Percentiles rank a stretch among this genome's conserved stretches.
phyloP scores from a whole-genome alignment of 1,139 yeast genomes.

The Candida albicans region DNA sequence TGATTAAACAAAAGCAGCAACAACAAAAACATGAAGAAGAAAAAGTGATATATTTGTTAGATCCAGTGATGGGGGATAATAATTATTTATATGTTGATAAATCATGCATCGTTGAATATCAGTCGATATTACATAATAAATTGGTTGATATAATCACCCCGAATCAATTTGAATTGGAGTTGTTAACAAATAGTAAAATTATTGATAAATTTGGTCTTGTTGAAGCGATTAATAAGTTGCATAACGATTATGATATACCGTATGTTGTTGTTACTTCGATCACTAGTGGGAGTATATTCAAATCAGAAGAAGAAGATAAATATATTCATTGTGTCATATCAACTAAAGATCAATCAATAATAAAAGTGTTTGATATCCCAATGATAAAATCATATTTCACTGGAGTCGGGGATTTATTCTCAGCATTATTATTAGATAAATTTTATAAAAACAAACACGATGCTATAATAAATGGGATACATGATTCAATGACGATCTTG shows the following conservation, averaged over 20 bases:
- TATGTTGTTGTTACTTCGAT: constrained; percentile 63
- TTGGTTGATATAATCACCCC: constrained; percentile 77
- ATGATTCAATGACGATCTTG: constrained; percentile 16
- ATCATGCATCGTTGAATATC: constrained; percentile 66
- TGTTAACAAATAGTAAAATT: constrained; percentile 57
- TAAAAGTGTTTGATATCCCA: constrained; percentile 45
- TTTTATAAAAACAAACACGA: constrained; percentile 31
- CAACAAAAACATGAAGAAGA: too few species aligned
- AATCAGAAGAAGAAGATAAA: constrained; percentile 10
- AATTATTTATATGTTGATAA: constrained; percentile 78
- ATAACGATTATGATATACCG: constrained; percentile 49
- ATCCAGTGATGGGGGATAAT: constrained; percentile 95
- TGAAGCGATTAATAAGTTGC: constrained; percentile 50
- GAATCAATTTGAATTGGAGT: constrained; percentile 86
- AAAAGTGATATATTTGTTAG: constrained; percentile 59
- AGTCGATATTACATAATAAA: constrained; percentile 49
- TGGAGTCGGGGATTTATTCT: constrained; percentile 91
- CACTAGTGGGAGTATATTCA: constrained; percentile 11
- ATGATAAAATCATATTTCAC: constrained; percentile 73
- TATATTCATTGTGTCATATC: constrained; percentile 57
- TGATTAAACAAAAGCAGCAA: constrained; percentile 16
- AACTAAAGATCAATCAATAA: constrained; percentile 20
- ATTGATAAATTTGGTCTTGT: constrained; percentile 39
- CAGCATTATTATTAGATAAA: constrained; percentile 72
- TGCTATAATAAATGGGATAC: not conserved